Percentiles rank a stretch among this genome's conserved stretches.
Conservation (phyloP, 495 filamentous ascomycete genomes). For the Tirmania nivea region DNA sequence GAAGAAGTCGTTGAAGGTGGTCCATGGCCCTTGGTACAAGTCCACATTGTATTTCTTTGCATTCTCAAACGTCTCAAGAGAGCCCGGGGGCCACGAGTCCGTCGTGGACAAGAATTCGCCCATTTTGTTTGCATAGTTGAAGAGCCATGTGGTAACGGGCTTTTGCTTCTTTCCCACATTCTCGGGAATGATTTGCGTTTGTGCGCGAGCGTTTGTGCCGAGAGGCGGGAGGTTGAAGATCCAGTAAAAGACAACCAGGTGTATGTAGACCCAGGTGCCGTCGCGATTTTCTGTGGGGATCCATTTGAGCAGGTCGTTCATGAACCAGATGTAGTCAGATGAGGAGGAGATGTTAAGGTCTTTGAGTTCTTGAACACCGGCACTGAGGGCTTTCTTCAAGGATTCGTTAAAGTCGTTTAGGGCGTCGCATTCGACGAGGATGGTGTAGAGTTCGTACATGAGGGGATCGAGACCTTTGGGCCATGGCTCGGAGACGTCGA, state of each 20-base stretch:
- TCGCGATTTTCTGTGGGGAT: constrained; percentile 11
- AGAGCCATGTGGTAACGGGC: constrained; percentile 21
- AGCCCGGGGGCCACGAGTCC: constrained; percentile 11
- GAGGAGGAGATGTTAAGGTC: constrained; percentile 5
- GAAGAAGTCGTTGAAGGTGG: constrained; percentile 21
- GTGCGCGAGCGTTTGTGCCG: constrained; percentile 3
- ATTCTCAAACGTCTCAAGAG: constrained; percentile 14
- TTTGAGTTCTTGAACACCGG: not conserved
- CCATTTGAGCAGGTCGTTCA: constrained; percentile 16
- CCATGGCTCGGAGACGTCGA: not conserved
- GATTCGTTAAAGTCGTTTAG: not conserved
- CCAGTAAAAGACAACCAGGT: constrained; percentile 20
- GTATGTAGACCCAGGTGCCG: constrained; percentile 15
- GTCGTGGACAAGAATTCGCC: constrained; percentile 19
- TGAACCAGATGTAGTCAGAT: constrained; percentile 6
- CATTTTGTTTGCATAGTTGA: constrained; percentile 15
- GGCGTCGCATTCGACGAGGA: not conserved
- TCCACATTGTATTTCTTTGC: constrained; percentile 10
- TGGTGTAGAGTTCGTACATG: not conserved
- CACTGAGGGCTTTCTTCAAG: not conserved
- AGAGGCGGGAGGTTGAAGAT: constrained; percentile 14
- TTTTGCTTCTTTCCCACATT: constrained; percentile 4
- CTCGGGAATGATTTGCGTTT: constrained; percentile 12
- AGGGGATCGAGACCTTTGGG: not conserved
- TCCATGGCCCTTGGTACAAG: constrained; percentile 13